phyloP scores from a whole-genome alignment of 768 basidiomycete genomes.

The Asterophora lycoperdoides region DNA sequence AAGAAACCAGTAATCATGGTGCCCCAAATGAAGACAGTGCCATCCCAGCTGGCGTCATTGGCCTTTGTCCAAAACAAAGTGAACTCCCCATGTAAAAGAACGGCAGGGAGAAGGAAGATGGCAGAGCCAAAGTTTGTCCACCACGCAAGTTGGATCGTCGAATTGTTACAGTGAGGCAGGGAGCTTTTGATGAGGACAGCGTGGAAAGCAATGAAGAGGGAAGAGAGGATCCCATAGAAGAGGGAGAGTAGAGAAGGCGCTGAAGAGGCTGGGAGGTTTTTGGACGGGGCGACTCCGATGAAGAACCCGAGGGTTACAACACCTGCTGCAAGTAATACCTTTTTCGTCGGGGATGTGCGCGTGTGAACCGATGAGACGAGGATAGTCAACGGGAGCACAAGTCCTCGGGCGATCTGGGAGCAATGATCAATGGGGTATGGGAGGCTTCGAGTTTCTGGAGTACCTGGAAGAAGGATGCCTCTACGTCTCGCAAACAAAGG shows the following conservation, averaged over 20 bases:
- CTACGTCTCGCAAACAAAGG: conserved; percentile 71
- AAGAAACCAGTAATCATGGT: conserved; percentile 69
- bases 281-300: conserved; percentile 62
- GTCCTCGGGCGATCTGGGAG: conserved; percentile 74
- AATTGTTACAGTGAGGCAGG: conserved; percentile 63
- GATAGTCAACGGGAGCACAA: conserved; percentile 81
- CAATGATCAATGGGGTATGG: neutral
- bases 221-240: conserved; percentile 66
- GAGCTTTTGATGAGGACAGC: conserved; percentile 73
- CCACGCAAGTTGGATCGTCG: conserved; percentile 71
- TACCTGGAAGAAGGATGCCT: conserved; percentile 80
- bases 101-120: conserved; percentile 57
- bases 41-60: conserved; percentile 38
- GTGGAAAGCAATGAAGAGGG: conserved; percentile 71
- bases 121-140: conserved; percentile 76
- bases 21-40: conserved; percentile 57
- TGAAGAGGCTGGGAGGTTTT: conserved; percentile 34
- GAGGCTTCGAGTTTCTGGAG: neutral
- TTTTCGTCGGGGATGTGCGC: conserved; percentile 45
- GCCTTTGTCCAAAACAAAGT: conserved; percentile 36
- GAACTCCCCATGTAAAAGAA: conserved; percentile 54
- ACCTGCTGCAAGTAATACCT: conserved; percentile 54
- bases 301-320: conserved; percentile 76
- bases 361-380: conserved; percentile 61
- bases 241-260: conserved; percentile 55